Evolutionary conservation across 176 grass and related monocot species (phyloP), one percentile per base, ranked within the genome.

Genomic region (Raddia distichophylla): DNA sequence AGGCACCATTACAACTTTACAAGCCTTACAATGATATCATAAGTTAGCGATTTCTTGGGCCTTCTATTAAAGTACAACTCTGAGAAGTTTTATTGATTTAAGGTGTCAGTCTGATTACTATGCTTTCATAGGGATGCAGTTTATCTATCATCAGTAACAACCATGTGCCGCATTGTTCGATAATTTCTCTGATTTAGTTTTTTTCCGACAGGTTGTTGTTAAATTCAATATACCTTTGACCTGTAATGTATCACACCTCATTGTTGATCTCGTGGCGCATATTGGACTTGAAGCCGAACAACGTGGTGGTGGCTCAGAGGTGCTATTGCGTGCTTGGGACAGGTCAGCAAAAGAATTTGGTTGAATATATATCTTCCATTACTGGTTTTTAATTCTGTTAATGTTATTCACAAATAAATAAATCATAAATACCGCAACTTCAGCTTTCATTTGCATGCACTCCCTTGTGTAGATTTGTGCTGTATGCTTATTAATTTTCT

Each of bases 281-380:
- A 87, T 93, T 2, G 94, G 94, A 42, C 73, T 69, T 55, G 76
- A 93, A 74, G 80, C 63, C 72, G 88, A 91, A 53, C 88, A 91
- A 47, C 33, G 64, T 80, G 77, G 77, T 67, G 83, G 80, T 67
- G 90, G 90, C 20, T 87, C 87, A 1, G 90, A 94, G 87, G 88
- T 97, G 77, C 34, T 89, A 75, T 32, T 92, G 45, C 87, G 87
- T 85, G 91, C 90, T 75, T 97, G 91, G 94, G 87, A 94, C 77
- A 94, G 90, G 91, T 97, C 84, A 83, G 87, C 50, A 77, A 35
- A 71, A 33, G 32, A 77, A 72, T 6, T 14, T n/a, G 68, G 5
- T 8, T 52, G 46, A 83, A 77, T 58, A 14, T 67, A 33, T 59
- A 17, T 56, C 17, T 44, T 77, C 18, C 20, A 65, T 44, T 73